These are phyloP conservation scores for Zymoseptoria brevis DNA, from an alignment of 2,329 filamentous ascomycete species.

Conservation along the genomic window DNA sequence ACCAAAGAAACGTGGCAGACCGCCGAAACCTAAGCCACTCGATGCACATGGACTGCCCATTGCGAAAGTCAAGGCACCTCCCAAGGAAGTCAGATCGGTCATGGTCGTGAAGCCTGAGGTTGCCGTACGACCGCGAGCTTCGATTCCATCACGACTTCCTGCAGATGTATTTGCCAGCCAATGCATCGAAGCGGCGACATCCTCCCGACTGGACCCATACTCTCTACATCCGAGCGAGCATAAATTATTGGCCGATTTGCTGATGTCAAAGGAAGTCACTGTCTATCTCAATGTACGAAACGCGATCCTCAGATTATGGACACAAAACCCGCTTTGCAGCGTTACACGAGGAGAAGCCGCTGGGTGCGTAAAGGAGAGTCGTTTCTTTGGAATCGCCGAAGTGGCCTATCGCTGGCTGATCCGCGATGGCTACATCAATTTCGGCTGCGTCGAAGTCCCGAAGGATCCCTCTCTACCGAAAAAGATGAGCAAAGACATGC, in stretches of 20 bases:
- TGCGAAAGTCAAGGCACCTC: constrained; percentile 1
- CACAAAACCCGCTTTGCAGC: constrained; percentile 71
- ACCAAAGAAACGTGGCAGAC: constrained; percentile 26
- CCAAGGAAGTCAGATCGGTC: constrained; percentile 16
- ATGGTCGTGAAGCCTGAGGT: constrained; percentile 20
- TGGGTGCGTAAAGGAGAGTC: constrained; percentile 77
- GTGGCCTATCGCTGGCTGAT: constrained; percentile 90
- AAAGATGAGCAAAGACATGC: constrained; percentile 36
- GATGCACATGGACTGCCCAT: constrained; percentile 12
- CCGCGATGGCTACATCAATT: constrained; percentile 91
- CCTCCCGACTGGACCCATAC: constrained; percentile 83
- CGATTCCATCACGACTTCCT: constrained; percentile 69
- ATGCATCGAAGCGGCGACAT: constrained; percentile 81
- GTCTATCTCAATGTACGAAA: constrained; percentile 95
- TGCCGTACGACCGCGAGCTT: constrained; percentile 45
- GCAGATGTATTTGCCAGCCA: constrained; percentile 78
- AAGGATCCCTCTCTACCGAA: constrained; percentile 16
- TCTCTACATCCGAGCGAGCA: constrained; percentile 81
- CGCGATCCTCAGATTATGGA: constrained; percentile 84
- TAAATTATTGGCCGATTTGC: constrained; percentile 65
- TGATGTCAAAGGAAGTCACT: constrained; percentile 84
- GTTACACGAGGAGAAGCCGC: constrained; percentile 79
- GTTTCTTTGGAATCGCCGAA: constrained; percentile 83
- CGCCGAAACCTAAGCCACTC: constrained; percentile 19
- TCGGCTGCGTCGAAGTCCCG: constrained; percentile 75